Evolutionary conservation across 768 basidiomycete genomes (phyloP), one percentile per base, ranked within the genome.

Genomic region (Pleurotus cornucopiae): DNA sequence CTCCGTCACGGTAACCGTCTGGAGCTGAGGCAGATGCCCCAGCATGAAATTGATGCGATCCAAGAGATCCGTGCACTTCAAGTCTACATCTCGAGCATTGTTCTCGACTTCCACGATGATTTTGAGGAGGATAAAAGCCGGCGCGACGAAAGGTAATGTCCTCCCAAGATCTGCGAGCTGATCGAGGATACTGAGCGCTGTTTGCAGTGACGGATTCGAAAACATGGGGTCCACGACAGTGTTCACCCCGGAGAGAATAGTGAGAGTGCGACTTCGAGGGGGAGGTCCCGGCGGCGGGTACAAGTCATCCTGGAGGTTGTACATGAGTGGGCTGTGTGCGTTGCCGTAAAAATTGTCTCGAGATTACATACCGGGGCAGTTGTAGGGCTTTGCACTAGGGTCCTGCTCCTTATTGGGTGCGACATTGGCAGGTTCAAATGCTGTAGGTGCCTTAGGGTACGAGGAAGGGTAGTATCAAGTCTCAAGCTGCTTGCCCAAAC

Each of bases 11-110:
- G 70, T 66, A 40, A 74, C 61, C 34, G 66, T 63, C 57, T 67
- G 63, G 20, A 76, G 62, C 13, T 68, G 61, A 5, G 71, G 69
- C 34, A 76, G 64, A 49, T 76, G 73, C 52, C 71, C 66, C 48
- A 74, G 66, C 73, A 74, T 74, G 66, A 76, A 76, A 6, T 69
- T 71, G 61, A 74, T 68, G n/a, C 74, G 72, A 45, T 76, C 73
- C 39, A 76, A 56, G 25, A 76, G 63, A 55, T 76, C 74, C 49
- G 58, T 69, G 58, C 73, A 76, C 53, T 76, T 76, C 16, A 66
- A 56, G 52, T 76, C 74, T 7, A 70, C 73, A 18, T 76, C 74
- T 40, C 69, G 66, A 2, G 71, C 73, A 9, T 55, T 60, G 49
- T 61, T 64, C 59, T 76, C 74, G 55, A 76, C 62, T 55, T 72